Evolutionary conservation across 257 asterid genomes (phyloP).

Genomic region (Marsdenia floribunda): DNA sequence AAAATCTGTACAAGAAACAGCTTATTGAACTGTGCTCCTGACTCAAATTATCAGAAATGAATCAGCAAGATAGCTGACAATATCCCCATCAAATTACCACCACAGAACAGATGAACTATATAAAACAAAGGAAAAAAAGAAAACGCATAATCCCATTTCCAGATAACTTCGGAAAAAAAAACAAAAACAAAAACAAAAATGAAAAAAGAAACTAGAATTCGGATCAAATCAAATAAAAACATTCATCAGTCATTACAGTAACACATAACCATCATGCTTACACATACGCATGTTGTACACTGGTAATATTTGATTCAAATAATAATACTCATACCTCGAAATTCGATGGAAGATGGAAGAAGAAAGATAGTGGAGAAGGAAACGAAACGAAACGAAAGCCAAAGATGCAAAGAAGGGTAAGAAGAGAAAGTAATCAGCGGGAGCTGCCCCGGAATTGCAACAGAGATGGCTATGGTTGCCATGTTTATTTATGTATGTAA

Average conservation of each 20-base stretch:
- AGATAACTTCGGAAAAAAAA: neutral
- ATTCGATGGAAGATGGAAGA: neutral
- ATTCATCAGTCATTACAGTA: neutral
- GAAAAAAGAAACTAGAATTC: neutral
- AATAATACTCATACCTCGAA: slow-evolving; percentile 1
- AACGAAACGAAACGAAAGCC: neutral
- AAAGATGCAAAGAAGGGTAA: neutral
- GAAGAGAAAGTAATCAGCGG: neutral
- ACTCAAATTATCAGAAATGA: neutral
- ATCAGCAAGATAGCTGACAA: neutral
- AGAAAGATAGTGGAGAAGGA: neutral
- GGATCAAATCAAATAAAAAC: neutral
- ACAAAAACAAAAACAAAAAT: too few species aligned
- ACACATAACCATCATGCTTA: neutral
- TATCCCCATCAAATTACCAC: neutral
- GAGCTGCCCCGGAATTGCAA: neutral
- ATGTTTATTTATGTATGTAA: neutral
- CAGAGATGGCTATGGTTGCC: slow-evolving; percentile 8
- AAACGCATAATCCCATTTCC: neutral
- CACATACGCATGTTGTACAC: too few species aligned
- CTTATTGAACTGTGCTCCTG: neutral
- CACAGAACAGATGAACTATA: too few species aligned
- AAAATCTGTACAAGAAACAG: neutral
- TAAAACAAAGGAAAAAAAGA: neutral
- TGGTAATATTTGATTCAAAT: too few species aligned